Percentiles rank a stretch among this genome's conserved stretches.
Conservation (phyloP, 352 stramenopile genomes). For the Phytophthora pisi region DNA sequence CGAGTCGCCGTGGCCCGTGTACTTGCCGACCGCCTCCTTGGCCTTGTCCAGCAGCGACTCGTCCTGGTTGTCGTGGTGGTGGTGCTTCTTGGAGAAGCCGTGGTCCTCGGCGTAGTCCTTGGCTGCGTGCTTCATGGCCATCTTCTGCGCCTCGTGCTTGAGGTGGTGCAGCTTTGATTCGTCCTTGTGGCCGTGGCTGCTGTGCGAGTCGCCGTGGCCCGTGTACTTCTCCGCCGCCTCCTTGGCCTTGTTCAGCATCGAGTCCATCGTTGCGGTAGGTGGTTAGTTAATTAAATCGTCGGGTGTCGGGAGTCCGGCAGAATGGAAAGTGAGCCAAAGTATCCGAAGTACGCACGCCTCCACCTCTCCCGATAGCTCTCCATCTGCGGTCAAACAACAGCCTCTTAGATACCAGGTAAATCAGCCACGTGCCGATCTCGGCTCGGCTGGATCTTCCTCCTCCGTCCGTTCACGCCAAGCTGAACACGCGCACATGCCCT, state of each 20-base stretch:
- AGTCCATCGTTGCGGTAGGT: constrained; percentile 25
- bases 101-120: constrained; percentile 32
- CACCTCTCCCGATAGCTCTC: constrained; percentile 5
- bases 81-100: constrained; percentile 24
- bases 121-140: constrained; percentile 22
- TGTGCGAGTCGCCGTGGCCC: constrained; percentile 6
- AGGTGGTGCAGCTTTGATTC: constrained; percentile 26
- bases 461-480: constrained; percentile 9
- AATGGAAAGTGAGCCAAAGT: constrained; percentile 29
- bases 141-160: constrained; percentile 24
- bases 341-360: background rate
- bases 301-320: background rate
- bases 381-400: background rate
- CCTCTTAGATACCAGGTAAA: constrained; percentile 13
- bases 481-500: background rate
- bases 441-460: constrained; percentile 20
- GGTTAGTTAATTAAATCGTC: no score
- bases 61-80: constrained; percentile 15
- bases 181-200: constrained; percentile 9
- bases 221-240: constrained; percentile 23
- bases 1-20: constrained; percentile 26
- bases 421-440: constrained; percentile 28
- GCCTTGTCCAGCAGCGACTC: constrained; percentile 33
- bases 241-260: constrained; percentile 36
- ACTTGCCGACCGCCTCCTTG: constrained; percentile 28